Evolutionary conservation across 148 eudicot species (phyloP).

Genomic region (Rhododendron williamsianum): DNA sequence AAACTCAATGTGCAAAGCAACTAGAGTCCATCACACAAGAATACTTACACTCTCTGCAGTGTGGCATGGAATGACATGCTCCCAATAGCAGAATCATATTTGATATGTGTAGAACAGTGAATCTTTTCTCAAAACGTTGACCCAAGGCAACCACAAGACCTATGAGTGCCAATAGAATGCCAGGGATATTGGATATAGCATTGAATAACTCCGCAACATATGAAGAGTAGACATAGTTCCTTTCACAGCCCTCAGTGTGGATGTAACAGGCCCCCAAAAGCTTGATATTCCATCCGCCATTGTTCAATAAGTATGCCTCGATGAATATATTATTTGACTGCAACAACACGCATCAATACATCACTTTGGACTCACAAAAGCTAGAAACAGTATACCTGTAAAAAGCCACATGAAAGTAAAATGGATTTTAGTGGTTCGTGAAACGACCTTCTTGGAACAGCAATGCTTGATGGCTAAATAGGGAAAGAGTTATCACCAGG

Average conservation of each 20-base stretch:
- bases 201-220: constrained; percentile 83
- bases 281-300: constrained; percentile 69
- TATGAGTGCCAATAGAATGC: constrained; percentile 62
- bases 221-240: constrained; percentile 62
- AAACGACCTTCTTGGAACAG: background rate
- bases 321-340: background rate
- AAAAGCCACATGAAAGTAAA: background rate
- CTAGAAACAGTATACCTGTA: background rate
- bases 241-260: constrained; percentile 77
- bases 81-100: constrained; percentile 78
- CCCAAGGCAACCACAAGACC: constrained; percentile 70
- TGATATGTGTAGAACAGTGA: constrained; percentile 75
- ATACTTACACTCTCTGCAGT: constrained; percentile 61
- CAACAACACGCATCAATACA: background rate
- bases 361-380: background rate
- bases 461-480: background rate
- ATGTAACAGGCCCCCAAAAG: constrained; percentile 94
- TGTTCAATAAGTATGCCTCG: constrained; percentile 9
- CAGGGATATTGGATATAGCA: constrained; percentile 62
- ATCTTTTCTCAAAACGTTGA: constrained; percentile 77
- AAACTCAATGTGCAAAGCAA: background rate
- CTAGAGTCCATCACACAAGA: background rate
- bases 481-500: background rate
- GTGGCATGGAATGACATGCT: constrained; percentile 84
- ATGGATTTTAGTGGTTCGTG: background rate